Evolutionary conservation across 371 early-diverging fungal genomes (phyloP).

Genomic region (Mortierella sp.): DNA sequence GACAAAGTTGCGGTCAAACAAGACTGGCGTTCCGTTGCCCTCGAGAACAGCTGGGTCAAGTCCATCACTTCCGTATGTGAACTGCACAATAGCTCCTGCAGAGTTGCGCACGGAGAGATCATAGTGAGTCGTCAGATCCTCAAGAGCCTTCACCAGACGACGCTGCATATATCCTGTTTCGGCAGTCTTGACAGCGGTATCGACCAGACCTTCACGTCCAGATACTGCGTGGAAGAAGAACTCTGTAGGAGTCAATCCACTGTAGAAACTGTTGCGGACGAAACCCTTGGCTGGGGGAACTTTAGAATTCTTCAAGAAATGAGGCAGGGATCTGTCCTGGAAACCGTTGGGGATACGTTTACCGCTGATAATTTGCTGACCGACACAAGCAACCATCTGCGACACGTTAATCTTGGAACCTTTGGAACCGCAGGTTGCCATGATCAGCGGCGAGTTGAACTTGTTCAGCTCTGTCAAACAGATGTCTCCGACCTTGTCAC

Average conservation of each 20-base stretch:
- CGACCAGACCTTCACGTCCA: slow-evolving; percentile 99
- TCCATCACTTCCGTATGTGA: slow-evolving; percentile 98
- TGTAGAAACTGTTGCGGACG: slow-evolving; percentile 97
- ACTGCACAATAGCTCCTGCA: slow-evolving; percentile 93
- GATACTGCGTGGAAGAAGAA: slow-evolving; percentile 99
- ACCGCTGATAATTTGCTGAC: slow-evolving; percentile 99
- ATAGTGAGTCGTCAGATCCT: slow-evolving; percentile 95
- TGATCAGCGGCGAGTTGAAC: slow-evolving; percentile 98
- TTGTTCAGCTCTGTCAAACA: slow-evolving; percentile 95
- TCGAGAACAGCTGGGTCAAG: slow-evolving; percentile 98
- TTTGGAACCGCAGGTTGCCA: slow-evolving; percentile 98
- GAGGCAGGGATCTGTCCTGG: slow-evolving; percentile 96
- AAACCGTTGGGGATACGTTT: slow-evolving; percentile 98
- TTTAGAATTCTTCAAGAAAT: slow-evolving; percentile 93
- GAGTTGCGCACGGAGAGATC: slow-evolving; percentile 98
- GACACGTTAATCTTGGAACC: slow-evolving; percentile 97
- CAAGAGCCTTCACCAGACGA: slow-evolving; percentile 99
- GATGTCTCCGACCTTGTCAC: slow-evolving; percentile 96
- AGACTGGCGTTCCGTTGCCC: slow-evolving; percentile 91
- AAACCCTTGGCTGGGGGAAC: slow-evolving; percentile 95
- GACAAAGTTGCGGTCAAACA: slow-evolving; percentile 84
- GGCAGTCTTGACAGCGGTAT: slow-evolving; percentile 99
- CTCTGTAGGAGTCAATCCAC: slow-evolving; percentile 96
- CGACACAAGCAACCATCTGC: slow-evolving; percentile 99
- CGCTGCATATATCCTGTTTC: slow-evolving; percentile 99